A percentile compares a stretch with the other conserved stretches of the same genome.
Evolutionary conservation across 106 monocot genomes (phyloP).

Genomic region (Triglochin maritima): DNA sequence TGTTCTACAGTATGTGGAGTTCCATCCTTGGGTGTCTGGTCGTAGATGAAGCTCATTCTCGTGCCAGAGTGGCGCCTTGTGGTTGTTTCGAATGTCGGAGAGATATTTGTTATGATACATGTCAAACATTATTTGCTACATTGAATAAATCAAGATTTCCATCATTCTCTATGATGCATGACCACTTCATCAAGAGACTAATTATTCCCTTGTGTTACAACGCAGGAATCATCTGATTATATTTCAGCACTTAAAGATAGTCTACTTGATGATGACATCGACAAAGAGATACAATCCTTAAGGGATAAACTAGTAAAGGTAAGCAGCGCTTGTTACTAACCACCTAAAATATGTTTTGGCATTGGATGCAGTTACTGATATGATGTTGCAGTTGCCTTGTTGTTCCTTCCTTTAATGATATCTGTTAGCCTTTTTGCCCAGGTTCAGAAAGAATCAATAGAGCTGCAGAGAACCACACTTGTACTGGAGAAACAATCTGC

Average conservation of each 20-base stretch:
- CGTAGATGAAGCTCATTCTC: too few relatives aligned
- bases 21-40: too few relatives aligned
- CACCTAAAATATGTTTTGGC: too few relatives aligned
- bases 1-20: too few relatives aligned
- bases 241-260: slow-evolving; percentile 21
- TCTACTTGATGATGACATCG: slow-evolving; percentile 30
- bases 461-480: slow-evolving; percentile 32
- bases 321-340: slow-evolving; percentile 9
- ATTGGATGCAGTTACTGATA: not conserved
- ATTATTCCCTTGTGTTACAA: not conserved
- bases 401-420: not conserved
- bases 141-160: not conserved
- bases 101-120: not conserved
- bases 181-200: not conserved
- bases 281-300: slow-evolving; percentile 42
- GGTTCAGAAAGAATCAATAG: slow-evolving; percentile 38
- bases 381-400: not conserved
- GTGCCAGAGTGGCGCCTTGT: too few relatives aligned
- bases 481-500: slow-evolving; percentile 45
- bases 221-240: not conserved
- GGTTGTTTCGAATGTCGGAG: too few relatives aligned
- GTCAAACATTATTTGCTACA: not conserved
- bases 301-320: slow-evolving; percentile 56
- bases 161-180: not conserved
- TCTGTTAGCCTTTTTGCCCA: slow-evolving; percentile 2